Evolutionary conservation across 768 basidiomycete genomes (phyloP).

Genomic region (Boletus patriciae): DNA sequence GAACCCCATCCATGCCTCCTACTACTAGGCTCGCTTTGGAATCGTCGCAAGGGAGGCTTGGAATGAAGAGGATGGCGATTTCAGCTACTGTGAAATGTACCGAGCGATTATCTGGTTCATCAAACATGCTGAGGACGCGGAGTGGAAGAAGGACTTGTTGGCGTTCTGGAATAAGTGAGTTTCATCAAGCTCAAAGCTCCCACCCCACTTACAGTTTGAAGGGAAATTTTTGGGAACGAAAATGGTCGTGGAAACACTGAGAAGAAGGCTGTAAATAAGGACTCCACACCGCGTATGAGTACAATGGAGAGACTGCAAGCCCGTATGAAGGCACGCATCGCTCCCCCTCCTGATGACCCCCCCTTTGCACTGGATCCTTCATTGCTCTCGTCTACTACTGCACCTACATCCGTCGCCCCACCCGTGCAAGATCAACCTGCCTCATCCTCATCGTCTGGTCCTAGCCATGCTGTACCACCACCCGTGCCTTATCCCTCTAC

Average conservation of each 20-base stretch:
- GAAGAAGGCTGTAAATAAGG: not conserved
- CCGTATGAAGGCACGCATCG: not conserved
- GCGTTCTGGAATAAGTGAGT: not conserved
- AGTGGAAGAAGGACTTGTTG: not conserved
- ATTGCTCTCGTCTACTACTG: not conserved
- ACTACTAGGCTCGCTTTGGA: not conserved
- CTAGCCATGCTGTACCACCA: too few species aligned
- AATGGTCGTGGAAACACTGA: not conserved
- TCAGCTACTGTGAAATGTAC: not conserved
- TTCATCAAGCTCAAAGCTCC: not conserved
- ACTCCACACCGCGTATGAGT: not conserved
- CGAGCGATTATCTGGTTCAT: not conserved
- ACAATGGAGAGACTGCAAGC: not conserved
- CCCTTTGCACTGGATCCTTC: not conserved
- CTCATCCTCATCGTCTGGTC: too few species aligned
- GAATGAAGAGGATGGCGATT: not conserved
- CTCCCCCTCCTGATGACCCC: not conserved
- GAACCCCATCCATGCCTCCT: too few species aligned
- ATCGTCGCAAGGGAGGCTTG: not conserved
- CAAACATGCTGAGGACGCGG: not conserved
- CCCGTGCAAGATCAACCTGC: too few species aligned
- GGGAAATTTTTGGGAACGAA: not conserved
- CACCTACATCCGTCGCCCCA: too few species aligned
- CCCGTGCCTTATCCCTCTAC: too few species aligned
- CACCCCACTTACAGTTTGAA: not conserved